A percentile compares a stretch with the other conserved stretches of the same genome.
phyloP scores from a whole-genome alignment of 2,329 filamentous ascomycete genomes.

The Claviceps humidiphila region DNA sequence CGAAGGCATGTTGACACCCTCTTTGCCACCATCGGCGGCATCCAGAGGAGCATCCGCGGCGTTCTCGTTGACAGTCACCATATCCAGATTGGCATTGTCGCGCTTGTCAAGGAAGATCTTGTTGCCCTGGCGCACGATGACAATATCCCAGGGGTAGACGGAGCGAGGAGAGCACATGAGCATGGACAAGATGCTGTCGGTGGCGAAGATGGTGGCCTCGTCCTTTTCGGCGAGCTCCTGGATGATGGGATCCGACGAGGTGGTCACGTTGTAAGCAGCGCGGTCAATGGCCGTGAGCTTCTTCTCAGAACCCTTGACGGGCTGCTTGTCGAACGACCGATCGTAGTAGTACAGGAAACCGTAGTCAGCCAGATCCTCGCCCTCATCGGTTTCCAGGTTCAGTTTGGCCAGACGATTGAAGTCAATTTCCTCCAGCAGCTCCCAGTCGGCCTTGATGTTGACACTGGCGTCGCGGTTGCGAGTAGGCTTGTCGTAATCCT shows the following conservation, averaged over 20 bases:
- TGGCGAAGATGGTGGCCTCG: conserved; percentile 93
- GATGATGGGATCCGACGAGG: conserved; percentile 88
- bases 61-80: conserved; percentile 99
- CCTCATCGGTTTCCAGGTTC: conserved; percentile 87
- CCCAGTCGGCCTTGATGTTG: conserved; percentile 92
- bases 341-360: conserved; percentile 99
- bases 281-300: conserved; percentile 83
- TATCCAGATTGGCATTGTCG: conserved; percentile 84
- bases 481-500: conserved; percentile 96
- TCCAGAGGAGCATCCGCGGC: conserved; percentile 90
- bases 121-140: conserved; percentile 83
- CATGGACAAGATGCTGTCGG: conserved; percentile 95
- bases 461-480: conserved; percentile 93
- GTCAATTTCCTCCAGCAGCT: conserved; percentile 94
- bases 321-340: conserved; percentile 83
- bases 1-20: conserved; percentile 83
- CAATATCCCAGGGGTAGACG: conserved; percentile 96
- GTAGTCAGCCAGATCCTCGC: conserved; percentile 89
- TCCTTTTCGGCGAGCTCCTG: conserved; percentile 93
- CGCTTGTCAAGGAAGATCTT: conserved; percentile 99
- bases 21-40: conserved; percentile 81
- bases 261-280: conserved; percentile 95
- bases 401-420: conserved; percentile 91
- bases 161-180: conserved; percentile 96
- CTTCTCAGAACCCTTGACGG: conserved; percentile 77